A percentile compares a stretch with the other conserved stretches of the same genome.
Conservation (phyloP, 1,284 basidiomycete genomes). For the Cryptococcus amylolentus region DNA sequence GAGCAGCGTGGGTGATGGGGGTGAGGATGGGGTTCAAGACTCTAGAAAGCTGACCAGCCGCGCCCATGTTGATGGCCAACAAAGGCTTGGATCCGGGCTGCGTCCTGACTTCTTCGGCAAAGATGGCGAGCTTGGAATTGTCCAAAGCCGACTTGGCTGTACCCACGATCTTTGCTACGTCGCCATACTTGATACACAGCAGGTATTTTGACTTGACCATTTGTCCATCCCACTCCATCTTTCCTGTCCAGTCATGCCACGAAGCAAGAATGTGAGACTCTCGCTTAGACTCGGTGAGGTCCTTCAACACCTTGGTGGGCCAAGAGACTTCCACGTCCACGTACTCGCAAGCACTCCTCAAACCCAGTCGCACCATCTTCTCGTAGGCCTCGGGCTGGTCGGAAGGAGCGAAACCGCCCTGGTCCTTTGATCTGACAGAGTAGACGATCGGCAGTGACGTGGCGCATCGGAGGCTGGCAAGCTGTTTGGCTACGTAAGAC, state of each 20-base stretch:
- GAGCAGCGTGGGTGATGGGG: slow-evolving; percentile 81
- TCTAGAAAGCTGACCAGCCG: slow-evolving; percentile 81
- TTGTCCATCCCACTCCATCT: slow-evolving; percentile 73
- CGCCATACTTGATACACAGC: slow-evolving; percentile 65
- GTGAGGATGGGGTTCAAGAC: slow-evolving; percentile 81
- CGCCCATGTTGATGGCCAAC: slow-evolving; percentile 92
- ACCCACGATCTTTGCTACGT: slow-evolving; percentile 89
- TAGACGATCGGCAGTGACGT: slow-evolving; percentile 85
- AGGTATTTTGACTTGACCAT: slow-evolving; percentile 67
- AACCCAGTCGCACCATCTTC: slow-evolving; percentile 71
- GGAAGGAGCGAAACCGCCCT: slow-evolving; percentile 91
- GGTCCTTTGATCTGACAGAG: slow-evolving; percentile 80
- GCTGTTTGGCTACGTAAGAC: slow-evolving; percentile 74
- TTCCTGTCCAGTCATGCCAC: slow-evolving; percentile 89
- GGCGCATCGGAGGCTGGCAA: slow-evolving; percentile 72
- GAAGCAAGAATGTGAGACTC: slow-evolving; percentile 80
- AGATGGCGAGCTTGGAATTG: slow-evolving; percentile 75
- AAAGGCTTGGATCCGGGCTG: slow-evolving; percentile 65
- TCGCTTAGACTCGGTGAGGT: slow-evolving; percentile 65
- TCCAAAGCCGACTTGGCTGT: slow-evolving; percentile 72
- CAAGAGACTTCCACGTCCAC: slow-evolving; percentile 86
- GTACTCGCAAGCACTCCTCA: slow-evolving; percentile 86
- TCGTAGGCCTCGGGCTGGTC: slow-evolving; percentile 68
- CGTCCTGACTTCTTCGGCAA: slow-evolving; percentile 54
- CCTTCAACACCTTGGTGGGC: slow-evolving; percentile 61